phyloP scores from a whole-genome alignment of 192 early-diverging fungal species.

The Coemansia reversa region DNA sequence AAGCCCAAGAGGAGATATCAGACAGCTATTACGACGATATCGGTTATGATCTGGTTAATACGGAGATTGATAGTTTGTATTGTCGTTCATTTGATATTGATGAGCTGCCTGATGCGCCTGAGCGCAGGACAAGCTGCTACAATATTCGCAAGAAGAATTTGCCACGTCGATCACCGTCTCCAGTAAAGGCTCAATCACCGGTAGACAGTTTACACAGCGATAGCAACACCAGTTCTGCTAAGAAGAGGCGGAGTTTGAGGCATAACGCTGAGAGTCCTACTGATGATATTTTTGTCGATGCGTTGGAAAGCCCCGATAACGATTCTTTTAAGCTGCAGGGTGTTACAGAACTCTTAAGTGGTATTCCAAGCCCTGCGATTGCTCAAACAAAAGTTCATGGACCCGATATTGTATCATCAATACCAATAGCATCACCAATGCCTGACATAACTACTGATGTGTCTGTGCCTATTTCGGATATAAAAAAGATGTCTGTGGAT shows the following conservation, averaged over 20 bases:
- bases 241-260: too few species aligned
- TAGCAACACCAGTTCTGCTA: background rate
- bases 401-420: background rate
- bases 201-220: background rate
- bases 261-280: background rate
- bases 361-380: conserved; percentile 9
- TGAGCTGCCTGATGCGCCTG: conserved; percentile 40
- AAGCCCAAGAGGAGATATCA: conserved; percentile 10
- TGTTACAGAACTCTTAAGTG: background rate
- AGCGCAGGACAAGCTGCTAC: conserved; percentile 33
- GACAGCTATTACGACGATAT: conserved; percentile 37
- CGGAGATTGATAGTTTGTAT: conserved; percentile 29
- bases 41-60: conserved; percentile 37
- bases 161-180: conserved; percentile 13
- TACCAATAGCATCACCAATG: background rate
- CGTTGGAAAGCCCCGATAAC: background rate
- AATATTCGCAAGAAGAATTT: conserved; percentile 34
- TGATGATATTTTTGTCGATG: conserved; percentile 10
- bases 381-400: background rate
- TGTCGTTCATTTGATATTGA: conserved; percentile 46
- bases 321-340: background rate
- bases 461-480: background rate
- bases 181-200: background rate
- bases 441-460: background rate
- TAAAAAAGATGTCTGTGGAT: conserved; percentile 2